Conservation (phyloP, 148 eudicot species). For the Fagopyrum homotropicum region DNA sequence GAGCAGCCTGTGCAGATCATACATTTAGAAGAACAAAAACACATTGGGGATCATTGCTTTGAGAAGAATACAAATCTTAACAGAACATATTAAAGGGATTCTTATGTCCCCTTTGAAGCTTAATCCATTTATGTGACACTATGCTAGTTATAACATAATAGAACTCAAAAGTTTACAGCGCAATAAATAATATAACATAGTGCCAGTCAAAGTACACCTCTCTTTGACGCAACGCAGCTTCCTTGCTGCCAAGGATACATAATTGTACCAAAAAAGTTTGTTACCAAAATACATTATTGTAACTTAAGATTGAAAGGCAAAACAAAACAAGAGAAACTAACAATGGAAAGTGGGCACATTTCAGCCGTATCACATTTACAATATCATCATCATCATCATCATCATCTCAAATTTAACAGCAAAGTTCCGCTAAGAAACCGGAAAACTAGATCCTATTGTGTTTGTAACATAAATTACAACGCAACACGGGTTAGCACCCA, state of each 20-base stretch:
- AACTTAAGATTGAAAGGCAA: slow-evolving; percentile 2
- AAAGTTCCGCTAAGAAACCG: too few species aligned
- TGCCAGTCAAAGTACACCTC: slow-evolving; percentile 47
- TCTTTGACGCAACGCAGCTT: slow-evolving; percentile 93
- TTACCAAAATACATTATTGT: background rate
- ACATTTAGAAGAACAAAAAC: background rate
- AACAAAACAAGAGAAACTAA: slow-evolving; percentile 23
- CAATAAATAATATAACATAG: background rate
- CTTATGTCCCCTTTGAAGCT: background rate
- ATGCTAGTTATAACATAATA: background rate
- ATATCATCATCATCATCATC: too few species aligned
- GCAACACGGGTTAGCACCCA: too few species aligned
- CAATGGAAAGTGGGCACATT: too few species aligned
- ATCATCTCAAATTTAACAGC: too few species aligned
- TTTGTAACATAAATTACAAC: too few species aligned
- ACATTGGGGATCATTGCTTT: background rate
- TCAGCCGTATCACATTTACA: too few species aligned
- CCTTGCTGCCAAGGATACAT: slow-evolving; percentile 63
- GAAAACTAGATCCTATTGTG: too few species aligned
- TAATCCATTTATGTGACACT: background rate
- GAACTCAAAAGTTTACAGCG: background rate
- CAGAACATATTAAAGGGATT: background rate
- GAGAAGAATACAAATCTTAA: background rate
- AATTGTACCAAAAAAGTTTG: background rate
- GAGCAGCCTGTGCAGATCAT: slow-evolving; percentile 58